Conservation (phyloP, 78 protist genomes). For the Dictyostelium capitatum region DNA sequence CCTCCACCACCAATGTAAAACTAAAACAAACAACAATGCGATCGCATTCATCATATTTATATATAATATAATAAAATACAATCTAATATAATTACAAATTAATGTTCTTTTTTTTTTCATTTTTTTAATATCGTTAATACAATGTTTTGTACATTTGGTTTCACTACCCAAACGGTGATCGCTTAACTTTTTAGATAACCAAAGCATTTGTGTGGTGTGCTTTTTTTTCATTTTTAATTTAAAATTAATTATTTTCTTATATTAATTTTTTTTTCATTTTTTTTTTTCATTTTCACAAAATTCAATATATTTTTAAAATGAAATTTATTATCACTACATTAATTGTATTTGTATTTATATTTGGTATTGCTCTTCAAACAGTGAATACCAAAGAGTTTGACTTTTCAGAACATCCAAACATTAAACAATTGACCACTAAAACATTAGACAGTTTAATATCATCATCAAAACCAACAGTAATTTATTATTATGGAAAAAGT, state of each 20-base stretch:
- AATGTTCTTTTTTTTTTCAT: no score
- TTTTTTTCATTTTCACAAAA: no score
- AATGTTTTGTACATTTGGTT: no score
- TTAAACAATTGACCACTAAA: background rate
- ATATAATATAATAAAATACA: no score
- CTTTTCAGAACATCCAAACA: conserved; percentile 1
- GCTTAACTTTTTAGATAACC: no score
- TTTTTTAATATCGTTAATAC: no score
- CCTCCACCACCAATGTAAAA: conserved; percentile 5
- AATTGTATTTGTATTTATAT: background rate
- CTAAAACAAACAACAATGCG: background rate
- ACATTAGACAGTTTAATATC: background rate
- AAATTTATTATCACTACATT: background rate
- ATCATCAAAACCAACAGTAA: background rate
- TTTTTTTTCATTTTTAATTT: no score
- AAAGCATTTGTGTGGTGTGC: no score
- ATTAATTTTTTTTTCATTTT: no score
- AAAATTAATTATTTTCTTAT: no score
- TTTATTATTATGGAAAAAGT: conserved; percentile 43
- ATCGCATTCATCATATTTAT: background rate
- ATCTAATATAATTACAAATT: no score
- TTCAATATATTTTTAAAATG: background rate
- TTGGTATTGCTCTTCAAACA: background rate
- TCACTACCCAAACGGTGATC: no score
- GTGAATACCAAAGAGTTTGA: background rate